phyloP scores from a whole-genome alignment of 805 yeast genomes.

The Candida nonsorbophila region DNA sequence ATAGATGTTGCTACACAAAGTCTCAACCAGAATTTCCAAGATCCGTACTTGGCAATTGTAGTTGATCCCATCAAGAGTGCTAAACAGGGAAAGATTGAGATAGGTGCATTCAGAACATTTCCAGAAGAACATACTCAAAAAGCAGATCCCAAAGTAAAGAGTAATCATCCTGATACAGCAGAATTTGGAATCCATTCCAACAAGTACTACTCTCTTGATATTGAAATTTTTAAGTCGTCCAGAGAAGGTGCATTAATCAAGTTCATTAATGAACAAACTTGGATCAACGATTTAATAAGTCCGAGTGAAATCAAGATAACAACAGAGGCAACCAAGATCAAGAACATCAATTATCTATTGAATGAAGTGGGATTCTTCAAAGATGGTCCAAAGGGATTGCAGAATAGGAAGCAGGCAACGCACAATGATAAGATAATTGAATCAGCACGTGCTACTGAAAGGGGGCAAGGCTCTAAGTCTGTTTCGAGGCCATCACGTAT shows the following conservation, averaged over 20 bases:
- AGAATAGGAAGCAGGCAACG: too few species aligned
- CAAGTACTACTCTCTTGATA: constrained; percentile 60
- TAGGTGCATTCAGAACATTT: constrained; percentile 84
- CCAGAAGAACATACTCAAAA: constrained; percentile 25
- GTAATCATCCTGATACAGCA: constrained; percentile 42
- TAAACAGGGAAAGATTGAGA: constrained; percentile 62
- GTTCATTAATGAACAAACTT: constrained; percentile 10
- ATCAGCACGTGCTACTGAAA: too few species aligned
- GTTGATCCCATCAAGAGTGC: constrained; percentile 74
- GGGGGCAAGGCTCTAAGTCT: too few species aligned
- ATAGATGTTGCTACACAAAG: constrained; percentile 89
- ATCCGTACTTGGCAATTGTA: constrained; percentile 85
- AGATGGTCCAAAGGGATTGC: too few species aligned
- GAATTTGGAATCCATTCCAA: constrained; percentile 72
- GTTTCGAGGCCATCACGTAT: too few species aligned
- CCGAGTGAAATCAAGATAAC: too few species aligned
- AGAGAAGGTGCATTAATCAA: constrained; percentile 9
- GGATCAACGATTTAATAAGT: constrained; percentile 8
- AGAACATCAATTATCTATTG: too few species aligned
- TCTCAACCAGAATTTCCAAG: constrained; percentile 83
- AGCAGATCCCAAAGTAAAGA: background rate
- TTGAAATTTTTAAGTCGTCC: constrained; percentile 52
- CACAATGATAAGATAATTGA: too few species aligned
- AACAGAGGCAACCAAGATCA: too few species aligned
- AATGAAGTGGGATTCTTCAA: too few species aligned